These are phyloP conservation scores for Mycena chlorophos DNA, from an alignment of 768 basidiomycete species.

Conservation along the genomic window DNA sequence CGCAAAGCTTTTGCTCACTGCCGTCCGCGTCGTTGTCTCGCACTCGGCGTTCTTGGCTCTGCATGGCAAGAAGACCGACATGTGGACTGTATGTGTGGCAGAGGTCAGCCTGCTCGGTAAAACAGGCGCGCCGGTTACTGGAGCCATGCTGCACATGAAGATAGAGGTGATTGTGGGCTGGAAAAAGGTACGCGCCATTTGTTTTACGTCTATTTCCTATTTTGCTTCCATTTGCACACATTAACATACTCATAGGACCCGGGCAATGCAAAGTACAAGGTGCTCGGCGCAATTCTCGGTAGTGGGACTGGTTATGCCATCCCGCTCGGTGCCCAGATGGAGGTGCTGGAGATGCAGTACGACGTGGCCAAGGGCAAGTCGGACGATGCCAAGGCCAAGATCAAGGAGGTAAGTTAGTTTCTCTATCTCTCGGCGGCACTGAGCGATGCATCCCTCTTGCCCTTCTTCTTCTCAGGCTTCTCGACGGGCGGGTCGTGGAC, in stretches of 20 bases:
- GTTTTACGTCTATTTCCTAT: not conserved
- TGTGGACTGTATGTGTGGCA: not conserved
- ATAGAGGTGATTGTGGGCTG: conserved; percentile 1
- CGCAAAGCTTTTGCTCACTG: too few relatives aligned
- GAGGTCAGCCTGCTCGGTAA: not conserved
- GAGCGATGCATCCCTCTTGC: too few relatives aligned
- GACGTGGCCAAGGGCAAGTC: conserved; percentile 9
- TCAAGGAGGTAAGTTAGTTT: conserved; percentile 13
- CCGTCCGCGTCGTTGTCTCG: too few relatives aligned
- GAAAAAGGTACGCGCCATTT: conserved; percentile 7
- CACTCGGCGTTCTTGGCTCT: too few relatives aligned
- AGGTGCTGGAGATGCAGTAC: conserved; percentile 1
- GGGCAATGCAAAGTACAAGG: not conserved
- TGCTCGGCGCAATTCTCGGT: not conserved
- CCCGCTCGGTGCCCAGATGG: conserved; percentile 1
- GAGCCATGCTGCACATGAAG: not conserved
- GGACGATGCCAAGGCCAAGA: conserved; percentile 8
- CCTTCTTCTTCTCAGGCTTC: too few relatives aligned
- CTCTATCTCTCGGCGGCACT: too few relatives aligned
- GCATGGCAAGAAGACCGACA: not conserved
- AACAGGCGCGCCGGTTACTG: not conserved
- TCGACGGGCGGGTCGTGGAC: too few relatives aligned
- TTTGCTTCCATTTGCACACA: not conserved
- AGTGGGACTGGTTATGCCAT: not conserved
- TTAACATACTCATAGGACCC: not conserved